A percentile compares a stretch with the other conserved stretches of the same genome.
Evolutionary conservation across 805 yeast species (phyloP).

Genomic region (Candida endomychidarum): DNA sequence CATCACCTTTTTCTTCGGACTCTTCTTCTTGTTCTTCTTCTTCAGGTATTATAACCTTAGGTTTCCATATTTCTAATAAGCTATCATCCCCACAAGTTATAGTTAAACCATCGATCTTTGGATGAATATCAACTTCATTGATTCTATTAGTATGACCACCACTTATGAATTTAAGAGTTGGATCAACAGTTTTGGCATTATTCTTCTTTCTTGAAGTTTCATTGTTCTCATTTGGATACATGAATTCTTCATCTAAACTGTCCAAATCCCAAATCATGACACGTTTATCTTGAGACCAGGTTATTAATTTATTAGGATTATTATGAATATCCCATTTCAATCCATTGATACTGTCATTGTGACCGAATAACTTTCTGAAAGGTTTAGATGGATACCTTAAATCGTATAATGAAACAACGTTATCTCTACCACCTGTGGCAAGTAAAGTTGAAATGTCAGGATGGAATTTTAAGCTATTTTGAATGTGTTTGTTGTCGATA

Average conservation of each 20-base stretch:
- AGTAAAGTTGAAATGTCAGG: constrained; percentile 53
- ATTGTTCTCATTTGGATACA: constrained; percentile 27
- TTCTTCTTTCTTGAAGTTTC: constrained; percentile 48
- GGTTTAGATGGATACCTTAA: constrained; percentile 60
- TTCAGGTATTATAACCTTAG: constrained; percentile 48
- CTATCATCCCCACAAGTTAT: constrained; percentile 76
- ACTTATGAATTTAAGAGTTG: constrained; percentile 75
- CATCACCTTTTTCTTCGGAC: constrained; percentile 20
- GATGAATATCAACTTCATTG: constrained; percentile 68
- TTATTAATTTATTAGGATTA: constrained; percentile 53
- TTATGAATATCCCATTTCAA: constrained; percentile 51
- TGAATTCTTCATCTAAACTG: constrained; percentile 54
- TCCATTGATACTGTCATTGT: constrained; percentile 43
- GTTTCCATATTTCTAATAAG: constrained; percentile 74
- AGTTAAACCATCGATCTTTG: constrained; percentile 53
- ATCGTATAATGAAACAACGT: constrained; percentile 73
- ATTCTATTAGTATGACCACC: constrained; percentile 82
- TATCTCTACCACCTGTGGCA: constrained; percentile 79
- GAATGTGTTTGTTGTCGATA: constrained; percentile 50
- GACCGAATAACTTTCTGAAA: constrained; percentile 67
- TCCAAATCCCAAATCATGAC: constrained; percentile 74
- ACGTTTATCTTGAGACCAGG: constrained; percentile 65
- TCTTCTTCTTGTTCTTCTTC: constrained; percentile 33
- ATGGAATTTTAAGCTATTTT: constrained; percentile 68
- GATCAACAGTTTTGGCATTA: constrained; percentile 50